Evolutionary conservation across 2,329 filamentous ascomycete genomes (phyloP).

Genomic region (Colletotrichum orbiculare): DNA sequence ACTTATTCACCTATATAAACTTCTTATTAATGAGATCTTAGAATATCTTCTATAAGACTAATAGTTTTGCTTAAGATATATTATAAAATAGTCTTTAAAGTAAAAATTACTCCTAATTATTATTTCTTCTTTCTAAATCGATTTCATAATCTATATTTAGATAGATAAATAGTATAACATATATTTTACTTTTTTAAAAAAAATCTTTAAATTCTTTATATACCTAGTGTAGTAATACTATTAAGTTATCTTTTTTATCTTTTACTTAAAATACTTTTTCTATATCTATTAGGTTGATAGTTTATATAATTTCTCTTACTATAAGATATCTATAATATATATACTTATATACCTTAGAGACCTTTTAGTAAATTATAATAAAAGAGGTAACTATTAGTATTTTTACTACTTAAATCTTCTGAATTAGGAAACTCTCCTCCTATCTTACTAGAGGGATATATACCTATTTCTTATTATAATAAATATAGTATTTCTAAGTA

Average conservation of each 20-base stretch:
- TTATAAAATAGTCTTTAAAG: too few relatives aligned
- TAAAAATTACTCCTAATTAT: too few relatives aligned
- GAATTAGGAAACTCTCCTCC: not conserved
- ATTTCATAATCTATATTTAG: not conserved
- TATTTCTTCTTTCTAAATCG: too few relatives aligned
- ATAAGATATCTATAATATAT: too few relatives aligned
- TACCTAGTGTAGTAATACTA: slow-evolving; percentile 12
- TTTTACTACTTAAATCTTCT: slow-evolving; percentile 6
- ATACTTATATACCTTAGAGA: too few relatives aligned
- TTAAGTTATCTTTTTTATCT: slow-evolving; percentile 43
- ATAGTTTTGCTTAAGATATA: too few relatives aligned
- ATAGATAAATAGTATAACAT: not conserved
- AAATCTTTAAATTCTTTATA: not conserved
- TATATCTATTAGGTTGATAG: slow-evolving; percentile 39
- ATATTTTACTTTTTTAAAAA: too few relatives aligned
- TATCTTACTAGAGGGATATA: not conserved
- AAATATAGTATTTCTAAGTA: not conserved
- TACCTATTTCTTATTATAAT: not conserved
- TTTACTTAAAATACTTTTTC: slow-evolving; percentile 32
- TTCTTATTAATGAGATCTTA: too few relatives aligned
- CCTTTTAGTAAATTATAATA: slow-evolving; percentile 9
- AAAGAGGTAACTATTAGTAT: slow-evolving; percentile 20
- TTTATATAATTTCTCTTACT: too few relatives aligned
- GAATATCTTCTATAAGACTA: too few relatives aligned
- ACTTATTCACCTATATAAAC: too few relatives aligned